Base-by-base conservation (phyloP, 1,284 basidiomycete genomes). In the Lignosus rhinocerotis region DNA sequence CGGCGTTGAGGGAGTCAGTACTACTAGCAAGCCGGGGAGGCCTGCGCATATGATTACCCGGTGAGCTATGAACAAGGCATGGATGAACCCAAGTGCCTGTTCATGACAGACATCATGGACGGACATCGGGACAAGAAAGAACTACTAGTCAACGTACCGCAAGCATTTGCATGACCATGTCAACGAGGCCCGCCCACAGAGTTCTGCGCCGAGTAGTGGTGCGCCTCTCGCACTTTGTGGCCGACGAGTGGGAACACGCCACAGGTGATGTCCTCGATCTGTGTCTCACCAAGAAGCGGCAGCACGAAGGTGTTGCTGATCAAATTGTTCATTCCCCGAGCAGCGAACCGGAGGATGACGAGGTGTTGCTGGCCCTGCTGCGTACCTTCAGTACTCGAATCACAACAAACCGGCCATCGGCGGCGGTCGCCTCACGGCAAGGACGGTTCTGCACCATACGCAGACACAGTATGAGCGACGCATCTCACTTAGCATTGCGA, bases 131-230 rank as follows among this genome's bases (percentile, higher is more conserved):
- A 17, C 32, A n/a, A 6, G 3, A 36, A 25, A 25, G 25, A 25
- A 4, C 2, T 25, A 4, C 25, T 30, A 9, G 5, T 19, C 8
- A 12, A 56, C 56, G 36, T 54, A 56, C 54, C 67, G 73, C 70
- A 2, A 73, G 38, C 44, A 64, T 66, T 45, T 73, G 71, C 61
- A 70, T 59, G 16, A 73, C 45, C 66, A 72, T 70, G 39, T 72
- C 67, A 8, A 73, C 17, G 30, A 72, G 54, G 52, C 73, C 73
- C 72, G 1, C 68, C 72, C 0, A 69, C 69, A 2, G 71, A 71
- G 36, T 70, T 69, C 44, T 63, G 57, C 9, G 69, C 51, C 68
- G 66, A 71, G 5, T 0, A 38, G 8, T 44, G 56, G 53, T 63
- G 69, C 1, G 61, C 49, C 2, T 58, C 36, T 0, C 14, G 2